phyloP scores from a whole-genome alignment of 73 alveolate genomes.

The Effrenium voratum region DNA sequence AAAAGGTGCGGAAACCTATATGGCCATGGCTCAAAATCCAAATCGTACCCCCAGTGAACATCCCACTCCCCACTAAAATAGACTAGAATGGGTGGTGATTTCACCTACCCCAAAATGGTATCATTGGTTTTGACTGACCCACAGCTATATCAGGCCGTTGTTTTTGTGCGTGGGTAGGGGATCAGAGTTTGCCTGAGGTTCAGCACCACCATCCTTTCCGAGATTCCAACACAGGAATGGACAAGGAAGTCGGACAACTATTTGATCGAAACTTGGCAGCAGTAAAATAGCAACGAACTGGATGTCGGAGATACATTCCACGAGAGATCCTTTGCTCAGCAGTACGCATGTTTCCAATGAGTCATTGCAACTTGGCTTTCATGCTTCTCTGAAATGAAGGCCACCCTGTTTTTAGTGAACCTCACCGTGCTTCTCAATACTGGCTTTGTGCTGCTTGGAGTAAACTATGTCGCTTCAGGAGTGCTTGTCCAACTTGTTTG shows the following conservation, averaged over 20 bases:
- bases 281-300: background rate
- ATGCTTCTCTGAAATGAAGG: background rate
- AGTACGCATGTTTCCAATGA: too few relatives aligned
- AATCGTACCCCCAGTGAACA: too few relatives aligned
- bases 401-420: slow-evolving; percentile 65
- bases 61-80: too few relatives aligned
- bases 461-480: background rate
- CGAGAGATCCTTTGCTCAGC: background rate
- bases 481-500: background rate
- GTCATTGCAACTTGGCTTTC: background rate
- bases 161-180: too few relatives aligned
- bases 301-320: background rate
- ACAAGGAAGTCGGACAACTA: slow-evolving; percentile 71
- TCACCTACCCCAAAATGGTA: too few relatives aligned
- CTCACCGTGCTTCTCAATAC: slow-evolving; percentile 76
- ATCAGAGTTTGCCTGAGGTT: slow-evolving; percentile 45
- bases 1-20: too few relatives aligned
- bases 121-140: too few relatives aligned
- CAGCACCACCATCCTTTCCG: slow-evolving; percentile 54
- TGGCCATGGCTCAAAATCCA: too few relatives aligned
- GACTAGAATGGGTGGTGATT: too few relatives aligned
- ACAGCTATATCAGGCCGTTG: too few relatives aligned
- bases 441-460: slow-evolving; percentile 44
- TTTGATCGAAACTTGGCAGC: slow-evolving; percentile 14
- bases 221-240: slow-evolving; percentile 54